These are phyloP conservation scores for Aegilops tauschii DNA, from an alignment of 176 grass and related monocot species.

Conservation along the genomic window DNA sequence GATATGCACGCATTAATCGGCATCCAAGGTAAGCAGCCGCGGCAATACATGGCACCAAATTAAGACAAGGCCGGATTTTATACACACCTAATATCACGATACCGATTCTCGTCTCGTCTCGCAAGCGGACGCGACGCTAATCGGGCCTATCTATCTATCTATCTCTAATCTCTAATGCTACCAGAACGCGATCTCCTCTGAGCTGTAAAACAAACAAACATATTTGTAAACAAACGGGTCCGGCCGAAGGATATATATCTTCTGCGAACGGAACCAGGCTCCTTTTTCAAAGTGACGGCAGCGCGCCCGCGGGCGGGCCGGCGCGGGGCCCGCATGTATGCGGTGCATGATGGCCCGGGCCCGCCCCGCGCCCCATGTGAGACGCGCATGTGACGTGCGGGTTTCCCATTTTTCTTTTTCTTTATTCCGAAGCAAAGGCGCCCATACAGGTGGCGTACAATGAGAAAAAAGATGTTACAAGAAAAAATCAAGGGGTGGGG, in stretches of 20 bases:
- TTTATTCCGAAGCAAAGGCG: conserved; percentile 47
- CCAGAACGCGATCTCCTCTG: background rate
- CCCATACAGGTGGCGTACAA: conserved; percentile 17
- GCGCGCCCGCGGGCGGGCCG: background rate
- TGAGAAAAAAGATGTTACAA: background rate
- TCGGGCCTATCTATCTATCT: background rate
- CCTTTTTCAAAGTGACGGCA: conserved; percentile 48
- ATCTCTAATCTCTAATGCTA: background rate
- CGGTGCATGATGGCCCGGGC: conserved; percentile 36
- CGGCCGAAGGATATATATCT: background rate
- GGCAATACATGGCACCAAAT: background rate
- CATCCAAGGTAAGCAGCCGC: background rate
- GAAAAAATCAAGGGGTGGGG: background rate
- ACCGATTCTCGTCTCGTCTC: background rate
- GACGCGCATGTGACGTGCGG: conserved; percentile 34
- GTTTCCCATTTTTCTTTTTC: conserved; percentile 31
- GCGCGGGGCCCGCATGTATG: conserved; percentile 28
- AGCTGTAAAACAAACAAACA: background rate
- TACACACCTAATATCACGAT: background rate
- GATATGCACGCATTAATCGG: background rate
- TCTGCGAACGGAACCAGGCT: background rate
- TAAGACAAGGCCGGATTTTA: background rate
- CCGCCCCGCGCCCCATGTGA: conserved; percentile 34
- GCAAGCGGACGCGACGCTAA: background rate
- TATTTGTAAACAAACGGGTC: background rate